A percentile compares a stretch with the other conserved stretches of the same genome.
phyloP scores from a whole-genome alignment of 106 monocot genomes.

The Agapanthus africanus region DNA sequence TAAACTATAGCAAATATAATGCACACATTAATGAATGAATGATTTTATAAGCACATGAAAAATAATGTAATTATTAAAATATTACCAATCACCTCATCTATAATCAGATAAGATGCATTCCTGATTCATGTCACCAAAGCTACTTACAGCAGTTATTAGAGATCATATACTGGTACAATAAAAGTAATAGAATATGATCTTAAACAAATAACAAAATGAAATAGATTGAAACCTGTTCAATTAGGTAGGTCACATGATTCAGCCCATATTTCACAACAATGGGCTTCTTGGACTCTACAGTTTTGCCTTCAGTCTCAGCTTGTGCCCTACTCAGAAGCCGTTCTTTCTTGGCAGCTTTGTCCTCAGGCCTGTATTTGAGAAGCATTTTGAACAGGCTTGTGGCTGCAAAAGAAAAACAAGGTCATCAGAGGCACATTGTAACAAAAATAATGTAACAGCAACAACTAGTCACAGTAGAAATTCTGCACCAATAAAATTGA shows the following conservation, averaged over 20 bases:
- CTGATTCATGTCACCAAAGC: too few species aligned
- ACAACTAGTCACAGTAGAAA: too few species aligned
- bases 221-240: constrained; percentile 53
- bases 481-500: too few species aligned
- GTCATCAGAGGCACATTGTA: too few species aligned
- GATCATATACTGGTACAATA: not conserved
- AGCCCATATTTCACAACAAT: constrained; percentile 79
- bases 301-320: constrained; percentile 62
- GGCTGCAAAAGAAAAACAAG: constrained; percentile 32
- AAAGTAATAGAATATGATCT: not conserved
- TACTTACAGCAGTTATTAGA: not conserved
- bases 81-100: too few species aligned
- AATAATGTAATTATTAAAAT: too few species aligned
- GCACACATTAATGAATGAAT: too few species aligned
- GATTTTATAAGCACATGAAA: too few species aligned
- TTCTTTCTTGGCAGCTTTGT: constrained; percentile 74
- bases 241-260: constrained; percentile 74
- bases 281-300: constrained; percentile 67
- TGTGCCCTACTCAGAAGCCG: constrained; percentile 66
- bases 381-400: constrained; percentile 71
- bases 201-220: not conserved
- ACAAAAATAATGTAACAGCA: too few species aligned
- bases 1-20: too few species aligned
- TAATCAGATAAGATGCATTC: too few species aligned
- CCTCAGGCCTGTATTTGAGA: constrained; percentile 77